Base-by-base conservation (phyloP, 257 asterid genomes). In the Solanum chiquidenum region DNA sequence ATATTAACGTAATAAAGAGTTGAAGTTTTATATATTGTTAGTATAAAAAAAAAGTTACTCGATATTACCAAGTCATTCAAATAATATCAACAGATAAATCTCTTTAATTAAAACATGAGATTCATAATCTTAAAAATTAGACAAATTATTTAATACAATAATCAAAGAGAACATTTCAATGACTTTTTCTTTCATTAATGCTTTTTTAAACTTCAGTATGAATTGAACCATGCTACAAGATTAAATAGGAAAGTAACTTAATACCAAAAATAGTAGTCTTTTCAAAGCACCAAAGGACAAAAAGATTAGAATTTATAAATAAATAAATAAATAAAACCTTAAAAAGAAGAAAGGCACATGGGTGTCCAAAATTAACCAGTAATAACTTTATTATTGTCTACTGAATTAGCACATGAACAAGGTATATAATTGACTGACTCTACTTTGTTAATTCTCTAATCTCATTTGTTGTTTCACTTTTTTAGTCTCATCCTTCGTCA, bases 401-500 rank as follows among this genome's bases (percentile, higher is more conserved):
- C 68, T 33, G 60, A 72, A 64, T 23, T 74, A 79, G 87, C 93
- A 90, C 93, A 89, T 88, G 93, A 90, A 74, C 64, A 38, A 74
- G 84, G 72, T 68, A 86, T 7, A 69, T 86, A 21, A 49, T 13
- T 75, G 38, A 42, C 66, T 58, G 89, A 77, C 71, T 86, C 9
- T 55, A 37, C 71, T 75, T 87, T 74, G 86, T 75, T 83, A 68
- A 23, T 40, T 33, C 64, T 75, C 66, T 87, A 84, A 91, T 86
- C 86, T 79, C 6, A 90, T 86, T 87, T 58, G 83, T 68, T 86
- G 55, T 89, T 88, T 89, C 75, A 60, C 84, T 72, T 91, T 40
- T 71, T 33, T 40, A 86, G 84, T 83, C n/a, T 89, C 92, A 94
- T 91, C 91, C 98, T 94, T 94, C 91, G 91, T 87, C 86, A 90